phyloP scores from a whole-genome alignment of 2,329 filamentous ascomycete genomes.

The Penicillium sclerotigenum region DNA sequence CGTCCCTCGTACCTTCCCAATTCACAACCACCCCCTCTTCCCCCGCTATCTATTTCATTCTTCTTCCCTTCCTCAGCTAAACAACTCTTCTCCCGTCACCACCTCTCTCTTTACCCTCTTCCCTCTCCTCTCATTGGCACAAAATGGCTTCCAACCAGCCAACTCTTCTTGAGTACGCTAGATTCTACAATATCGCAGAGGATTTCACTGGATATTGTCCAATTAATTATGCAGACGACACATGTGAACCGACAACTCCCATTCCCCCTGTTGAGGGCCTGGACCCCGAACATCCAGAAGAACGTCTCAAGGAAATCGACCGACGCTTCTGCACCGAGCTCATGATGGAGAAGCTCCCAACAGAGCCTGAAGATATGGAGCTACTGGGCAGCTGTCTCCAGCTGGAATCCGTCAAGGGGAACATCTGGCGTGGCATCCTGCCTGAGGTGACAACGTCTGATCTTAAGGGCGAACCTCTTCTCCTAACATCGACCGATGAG shows the following conservation, averaged over 20 bases:
- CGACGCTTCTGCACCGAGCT: neutral
- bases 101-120: too few relatives aligned
- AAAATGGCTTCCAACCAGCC: neutral
- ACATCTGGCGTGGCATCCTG: slow-evolving; percentile 3
- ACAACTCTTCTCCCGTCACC: neutral
- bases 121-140: neutral
- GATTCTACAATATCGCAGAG: neutral
- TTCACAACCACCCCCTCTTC: too few relatives aligned
- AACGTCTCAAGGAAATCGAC: slow-evolving; percentile 1
- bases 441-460: neutral
- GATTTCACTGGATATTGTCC: neutral
- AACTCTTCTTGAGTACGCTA: neutral
- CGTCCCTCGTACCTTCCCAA: neutral
- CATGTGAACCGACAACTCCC: neutral
- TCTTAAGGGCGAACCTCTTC: neutral
- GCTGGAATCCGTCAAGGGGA: neutral
- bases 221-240: neutral
- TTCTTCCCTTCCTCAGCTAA: neutral
- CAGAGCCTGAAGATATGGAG: neutral
- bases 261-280: neutral
- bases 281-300: neutral
- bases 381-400: neutral
- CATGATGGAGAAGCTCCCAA: neutral
- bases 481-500: neutral
- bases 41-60: too few relatives aligned